Conservation (phyloP, 768 basidiomycete genomes). For the Tulasnella sp. region DNA sequence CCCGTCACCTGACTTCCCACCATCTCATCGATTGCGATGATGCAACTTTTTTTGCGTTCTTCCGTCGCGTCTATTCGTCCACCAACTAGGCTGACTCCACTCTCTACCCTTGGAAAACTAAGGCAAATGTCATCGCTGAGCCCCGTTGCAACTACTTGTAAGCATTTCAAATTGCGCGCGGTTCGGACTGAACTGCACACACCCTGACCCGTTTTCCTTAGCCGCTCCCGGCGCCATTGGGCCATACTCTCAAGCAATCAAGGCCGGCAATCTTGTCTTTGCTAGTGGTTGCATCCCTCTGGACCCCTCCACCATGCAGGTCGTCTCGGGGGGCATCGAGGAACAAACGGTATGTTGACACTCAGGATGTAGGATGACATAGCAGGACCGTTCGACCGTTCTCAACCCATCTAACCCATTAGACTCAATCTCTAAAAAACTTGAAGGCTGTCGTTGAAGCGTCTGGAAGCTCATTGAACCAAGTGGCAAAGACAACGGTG, state of each 20-base stretch:
- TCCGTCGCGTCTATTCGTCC: neutral
- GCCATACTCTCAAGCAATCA: constrained; percentile 88
- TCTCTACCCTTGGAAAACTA: neutral
- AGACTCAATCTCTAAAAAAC: constrained; percentile 82
- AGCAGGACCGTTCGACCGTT: neutral
- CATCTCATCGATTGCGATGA: constrained; percentile 25
- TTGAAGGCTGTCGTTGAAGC: constrained; percentile 81
- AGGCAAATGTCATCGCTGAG: constrained; percentile 16
- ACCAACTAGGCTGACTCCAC: neutral
- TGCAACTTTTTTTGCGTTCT: constrained; percentile 15
- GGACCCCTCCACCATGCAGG: constrained; percentile 67
- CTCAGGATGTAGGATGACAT: neutral
- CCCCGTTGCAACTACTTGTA: constrained; percentile 21
- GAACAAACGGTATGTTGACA: constrained; percentile 60
- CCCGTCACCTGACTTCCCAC: constrained; percentile 8
- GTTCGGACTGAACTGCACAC: neutral
- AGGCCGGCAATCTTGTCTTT: constrained; percentile 82
- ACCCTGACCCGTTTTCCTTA: constrained; percentile 40
- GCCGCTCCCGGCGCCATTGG: constrained; percentile 80
- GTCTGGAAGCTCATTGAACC: constrained; percentile 72
- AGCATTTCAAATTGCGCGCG: neutral
- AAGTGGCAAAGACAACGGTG: constrained; percentile 92
- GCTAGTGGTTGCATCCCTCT: constrained; percentile 88
- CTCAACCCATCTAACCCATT: neutral
- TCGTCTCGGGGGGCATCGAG: constrained; percentile 76